phyloP scores from a whole-genome alignment of 331 rosid genomes.

The Quercus phellos region DNA sequence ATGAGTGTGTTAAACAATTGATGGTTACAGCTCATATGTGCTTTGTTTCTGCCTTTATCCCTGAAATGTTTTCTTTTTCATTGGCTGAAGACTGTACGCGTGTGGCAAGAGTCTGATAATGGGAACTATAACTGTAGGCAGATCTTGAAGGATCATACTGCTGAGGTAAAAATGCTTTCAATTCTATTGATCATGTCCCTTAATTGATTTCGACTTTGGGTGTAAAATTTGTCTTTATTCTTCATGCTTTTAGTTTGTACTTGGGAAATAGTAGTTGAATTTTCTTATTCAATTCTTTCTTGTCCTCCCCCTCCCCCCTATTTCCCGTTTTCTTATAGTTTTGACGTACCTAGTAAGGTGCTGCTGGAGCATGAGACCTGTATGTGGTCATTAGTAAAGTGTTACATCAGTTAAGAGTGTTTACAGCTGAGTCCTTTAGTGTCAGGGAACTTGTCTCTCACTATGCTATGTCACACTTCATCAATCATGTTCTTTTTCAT shows the following conservation, averaged over 20 bases:
- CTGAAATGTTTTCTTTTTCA: background rate
- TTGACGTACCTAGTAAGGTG: background rate
- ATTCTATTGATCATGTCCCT: conserved; percentile 1
- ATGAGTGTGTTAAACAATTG: background rate
- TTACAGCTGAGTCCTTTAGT: background rate
- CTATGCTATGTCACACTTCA: background rate
- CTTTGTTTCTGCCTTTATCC: background rate
- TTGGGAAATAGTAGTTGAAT: background rate
- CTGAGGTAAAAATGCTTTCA: conserved; percentile 54
- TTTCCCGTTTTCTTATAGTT: background rate
- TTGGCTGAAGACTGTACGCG: conserved; percentile 75
- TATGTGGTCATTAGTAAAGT: background rate
- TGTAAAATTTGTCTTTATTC: background rate
- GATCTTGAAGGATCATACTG: conserved; percentile 73
- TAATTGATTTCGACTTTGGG: background rate
- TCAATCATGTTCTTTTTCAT: background rate
- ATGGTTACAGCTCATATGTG: background rate
- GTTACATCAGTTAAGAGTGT: background rate
- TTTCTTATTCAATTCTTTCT: background rate
- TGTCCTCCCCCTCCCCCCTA: background rate
- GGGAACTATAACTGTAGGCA: conserved; percentile 77
- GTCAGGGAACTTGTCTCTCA: background rate
- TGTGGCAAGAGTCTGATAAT: conserved; percentile 84
- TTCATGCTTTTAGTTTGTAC: background rate
- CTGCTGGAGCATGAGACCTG: background rate